Conservation (phyloP, 1,284 basidiomycete species). For the Agaricales sp. region DNA sequence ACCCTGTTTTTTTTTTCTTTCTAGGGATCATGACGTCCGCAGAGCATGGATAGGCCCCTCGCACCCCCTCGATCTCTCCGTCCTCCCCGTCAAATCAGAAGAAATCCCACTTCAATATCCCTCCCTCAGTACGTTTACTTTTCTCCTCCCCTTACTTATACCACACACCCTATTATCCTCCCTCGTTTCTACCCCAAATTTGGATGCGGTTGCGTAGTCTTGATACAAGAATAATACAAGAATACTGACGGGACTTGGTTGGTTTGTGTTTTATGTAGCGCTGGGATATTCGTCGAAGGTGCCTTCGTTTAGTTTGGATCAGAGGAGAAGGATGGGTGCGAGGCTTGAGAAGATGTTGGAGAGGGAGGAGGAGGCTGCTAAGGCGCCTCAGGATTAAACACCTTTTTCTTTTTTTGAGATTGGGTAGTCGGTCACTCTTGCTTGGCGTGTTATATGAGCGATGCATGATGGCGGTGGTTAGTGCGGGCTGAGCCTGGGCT, state of each 20-base stretch:
- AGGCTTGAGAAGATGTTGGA: conserved; percentile 38
- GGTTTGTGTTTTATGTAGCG: conserved; percentile 20
- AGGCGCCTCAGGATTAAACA: conserved; percentile 31
- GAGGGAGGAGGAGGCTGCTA: conserved; percentile 43
- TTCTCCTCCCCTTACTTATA: background rate
- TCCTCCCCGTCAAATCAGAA: conserved; percentile 36
- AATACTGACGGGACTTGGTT: background rate
- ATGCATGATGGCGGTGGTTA: too few species aligned
- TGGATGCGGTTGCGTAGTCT: conserved; percentile 15
- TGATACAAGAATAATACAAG: background rate
- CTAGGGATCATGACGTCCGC: conserved; percentile 55
- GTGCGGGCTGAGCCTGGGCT: too few species aligned
- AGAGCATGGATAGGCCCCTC: conserved; percentile 64
- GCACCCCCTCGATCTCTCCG: conserved; percentile 52
- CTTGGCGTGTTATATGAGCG: too few species aligned
- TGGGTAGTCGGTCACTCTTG: too few species aligned
- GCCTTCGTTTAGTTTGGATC: conserved; percentile 31
- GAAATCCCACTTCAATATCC: conserved; percentile 62
- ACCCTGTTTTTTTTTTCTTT: background rate
- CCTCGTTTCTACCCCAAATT: too few species aligned
- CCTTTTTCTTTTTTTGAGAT: too few species aligned
- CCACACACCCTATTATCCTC: background rate
- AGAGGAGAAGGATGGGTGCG: conserved; percentile 34
- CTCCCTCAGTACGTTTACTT: conserved; percentile 38
- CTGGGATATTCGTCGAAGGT: conserved; percentile 41